Evolutionary conservation across 2,329 filamentous ascomycete species (phyloP), one percentile per base, ranked within the genome.

Genomic region (Trichoderma atrobrunneum): DNA sequence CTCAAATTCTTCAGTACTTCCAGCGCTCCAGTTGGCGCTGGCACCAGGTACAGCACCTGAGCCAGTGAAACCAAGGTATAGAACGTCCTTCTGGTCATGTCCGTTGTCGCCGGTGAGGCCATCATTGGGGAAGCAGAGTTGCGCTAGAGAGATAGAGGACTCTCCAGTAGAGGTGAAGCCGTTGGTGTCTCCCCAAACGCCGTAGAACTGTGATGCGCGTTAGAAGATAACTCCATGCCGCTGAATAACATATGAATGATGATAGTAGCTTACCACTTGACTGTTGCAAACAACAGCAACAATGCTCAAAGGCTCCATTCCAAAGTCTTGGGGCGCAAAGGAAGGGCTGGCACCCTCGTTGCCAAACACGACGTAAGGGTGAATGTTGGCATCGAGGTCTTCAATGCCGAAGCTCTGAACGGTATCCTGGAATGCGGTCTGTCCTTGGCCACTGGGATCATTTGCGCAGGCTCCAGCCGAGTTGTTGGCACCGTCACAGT

Each of bases 121-220:
- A 3, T 73, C 72, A 8, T 81, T 79, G 0, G 85, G 85, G 75
- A 85, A 89, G 76, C 87, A 89, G 30, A 84, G 78, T 39, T 85
- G 84, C 0, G 84, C 87, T 12, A 89, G 79, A 2, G 85, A 83
- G 69, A 89, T 82, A 5, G 85, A 84, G 0, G 85, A 82, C 74
- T 89, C 87, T 32, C 87, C 87, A 12, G 77, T 74, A 6, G 82
- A 80, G 61, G 84, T 82, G 51, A 81, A 84, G 32, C 86, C 87
- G 72, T 89, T 88, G 21, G 83, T 85, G 76, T 89, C 86, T n/a
- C 86, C 87, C 86, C 86, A 88, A 64, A 89, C 78, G 6, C 85
- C 87, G 74, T 88, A 89, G 72, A 68, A 63, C 72, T 73, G 16
- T 3, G 11, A 11, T 39, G 14, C 7, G 57, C 18, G 24, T 73